Evolutionary conservation across 139 green algal species (phyloP).

Genomic region (Picochlorum sp.): DNA sequence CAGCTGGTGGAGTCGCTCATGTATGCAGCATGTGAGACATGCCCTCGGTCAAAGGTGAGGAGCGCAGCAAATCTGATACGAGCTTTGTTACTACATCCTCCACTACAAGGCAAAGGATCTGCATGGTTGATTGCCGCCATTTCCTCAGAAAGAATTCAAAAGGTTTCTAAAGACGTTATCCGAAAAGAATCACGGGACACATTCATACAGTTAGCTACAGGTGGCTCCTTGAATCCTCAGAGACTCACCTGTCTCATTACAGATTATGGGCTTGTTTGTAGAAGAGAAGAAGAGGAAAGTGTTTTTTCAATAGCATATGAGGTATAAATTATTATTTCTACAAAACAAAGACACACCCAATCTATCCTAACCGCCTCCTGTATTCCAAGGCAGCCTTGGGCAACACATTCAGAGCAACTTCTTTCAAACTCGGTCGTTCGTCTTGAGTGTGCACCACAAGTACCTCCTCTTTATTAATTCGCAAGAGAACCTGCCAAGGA

Average conservation of each 20-base stretch:
- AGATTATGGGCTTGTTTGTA: conserved; percentile 53
- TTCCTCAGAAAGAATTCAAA: conserved; percentile 15
- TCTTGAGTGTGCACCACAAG: conserved; percentile 51
- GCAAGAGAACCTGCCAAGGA: conserved; percentile 67
- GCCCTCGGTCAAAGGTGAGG: conserved; percentile 56
- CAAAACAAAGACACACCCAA: not conserved
- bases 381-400: conserved; percentile 11
- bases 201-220: conserved; percentile 7
- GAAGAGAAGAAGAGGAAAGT: conserved; percentile 50
- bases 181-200: conserved; percentile 12
- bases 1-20: conserved; percentile 34
- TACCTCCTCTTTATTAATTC: conserved; percentile 17
- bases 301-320: conserved; percentile 61
- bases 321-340: conserved; percentile 26
- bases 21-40: conserved; percentile 36
- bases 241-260: conserved; percentile 53
- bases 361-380: not conserved
- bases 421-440: conserved; percentile 53
- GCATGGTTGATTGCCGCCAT: conserved; percentile 24
- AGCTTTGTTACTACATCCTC: conserved; percentile 15
- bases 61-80: conserved; percentile 37
- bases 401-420: conserved; percentile 77
- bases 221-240: conserved; percentile 23
- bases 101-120: conserved; percentile 1
- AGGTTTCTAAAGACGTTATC: conserved; percentile 6